Base-by-base conservation (phyloP, 1,284 basidiomycete species). In the Porodaedalea pini region DNA sequence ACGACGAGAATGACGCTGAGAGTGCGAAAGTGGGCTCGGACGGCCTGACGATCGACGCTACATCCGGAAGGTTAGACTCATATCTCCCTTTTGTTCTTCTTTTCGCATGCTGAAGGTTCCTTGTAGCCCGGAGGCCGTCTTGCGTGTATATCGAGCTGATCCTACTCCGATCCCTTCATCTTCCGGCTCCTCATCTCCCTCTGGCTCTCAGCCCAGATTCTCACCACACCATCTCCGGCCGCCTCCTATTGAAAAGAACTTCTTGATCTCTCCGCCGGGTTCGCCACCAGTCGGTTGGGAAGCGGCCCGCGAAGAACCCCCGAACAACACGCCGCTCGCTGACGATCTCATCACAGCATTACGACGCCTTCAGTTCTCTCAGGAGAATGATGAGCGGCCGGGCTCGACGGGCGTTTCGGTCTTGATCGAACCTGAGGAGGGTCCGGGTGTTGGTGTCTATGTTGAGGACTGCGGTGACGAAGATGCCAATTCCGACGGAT, bases 221-320 rank as follows among this genome's bases (percentile, higher is more conserved):
- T 61, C 59, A 4, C 51, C 61, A n/a, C 58, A 63, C 23, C 74
- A 88, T 65, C 81, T 98, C 45, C 81, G 78, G 27, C 92, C 92
- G 0, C 96, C 96, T 0, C 75, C 79, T 0, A 68, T 86, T 37
- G 89, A 93, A 65, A 92, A 92, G 74, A 98, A 99, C 74, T 98
- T 98, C 73, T 80, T 99, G 53, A 96, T 99, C 64, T 98, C 94
- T 0, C 96, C 96, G 0, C 97, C 97, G 1, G 97, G 96, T n/a
- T 95, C 92, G 0, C 96, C 97, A 0, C 96, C 96, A 0, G 87
- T 97, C 1, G 96, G 96, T 1, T 99, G 96, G 96, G 94, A 97
- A 68, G 93, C 84, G 29, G 83, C 94, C 60, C 75, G 77, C 43
- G 97, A 99, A 73, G 94, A 96, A 19, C 92, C 93, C 4, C 96